Evolutionary conservation across 352 stramenopile genomes (phyloP), one percentile per base, ranked within the genome.

Genomic region (Pythium aquatile): DNA sequence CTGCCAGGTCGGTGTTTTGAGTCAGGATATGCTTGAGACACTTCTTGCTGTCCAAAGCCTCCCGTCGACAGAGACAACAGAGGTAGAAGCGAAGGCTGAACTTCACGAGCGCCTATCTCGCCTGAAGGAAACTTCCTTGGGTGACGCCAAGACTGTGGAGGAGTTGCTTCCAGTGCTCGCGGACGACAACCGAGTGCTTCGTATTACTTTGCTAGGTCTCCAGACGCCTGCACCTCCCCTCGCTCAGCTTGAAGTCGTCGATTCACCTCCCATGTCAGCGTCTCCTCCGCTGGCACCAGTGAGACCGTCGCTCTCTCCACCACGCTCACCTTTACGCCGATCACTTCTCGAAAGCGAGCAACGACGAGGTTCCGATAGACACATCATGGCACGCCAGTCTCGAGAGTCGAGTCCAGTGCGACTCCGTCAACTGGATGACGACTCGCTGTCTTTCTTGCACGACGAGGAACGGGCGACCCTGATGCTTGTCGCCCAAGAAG

Each of bases 401-500:
- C 20, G 62, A 42, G 53, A 67, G 20, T 14, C 30, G 5, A 58
- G 44, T 20, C 48, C 55, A 10, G 32, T 39, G 37, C 26, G 35
- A 29, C 29, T 16, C 20, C 28, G 55, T 1, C 60, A 52, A 3
- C 52, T 85, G 55, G 70, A 83, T 37, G 32, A 46, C 11, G 58
- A 65, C 3, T 72, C 65, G 5, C 33, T 88, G 10, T 66, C 74
- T 14, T 87, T 78, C 58, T 55, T 91, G 24, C 64, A 64, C 49
- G 78, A 82, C 58, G 75, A 94, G 67, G 85, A 94, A 56, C 73
- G 69, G 14, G 66, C 80, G 33, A 91, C 85, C 0, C 51, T 94
- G 61, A 87, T 72, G 8, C 63, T 92, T 16, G 81, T 94, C 24
- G 83, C 81, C 9, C 72, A 89, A 9, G 79, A 94, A 63, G 83